Evolutionary conservation across 176 grass and related monocot species (phyloP).

Genomic region (Poa pratensis): DNA sequence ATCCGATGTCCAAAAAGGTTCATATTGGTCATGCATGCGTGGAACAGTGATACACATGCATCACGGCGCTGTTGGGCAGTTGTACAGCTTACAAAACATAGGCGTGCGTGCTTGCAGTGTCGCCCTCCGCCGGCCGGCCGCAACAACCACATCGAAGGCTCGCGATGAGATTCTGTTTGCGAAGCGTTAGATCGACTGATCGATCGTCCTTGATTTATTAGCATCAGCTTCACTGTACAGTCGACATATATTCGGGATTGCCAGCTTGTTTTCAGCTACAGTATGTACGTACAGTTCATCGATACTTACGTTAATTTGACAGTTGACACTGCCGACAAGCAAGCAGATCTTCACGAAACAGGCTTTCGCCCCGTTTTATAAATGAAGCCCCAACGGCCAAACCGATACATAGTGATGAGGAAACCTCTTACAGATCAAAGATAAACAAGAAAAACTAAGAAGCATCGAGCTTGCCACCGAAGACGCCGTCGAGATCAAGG

Average conservation of each 20-base stretch:
- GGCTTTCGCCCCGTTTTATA: too few species aligned
- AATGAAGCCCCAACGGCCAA: too few species aligned
- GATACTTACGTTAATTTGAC: background rate
- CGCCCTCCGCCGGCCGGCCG: background rate
- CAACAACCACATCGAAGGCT: background rate
- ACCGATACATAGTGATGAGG: too few species aligned
- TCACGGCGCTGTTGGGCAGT: background rate
- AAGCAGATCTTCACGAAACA: background rate
- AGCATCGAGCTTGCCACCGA: too few species aligned
- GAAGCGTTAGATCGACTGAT: background rate
- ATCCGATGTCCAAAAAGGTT: background rate
- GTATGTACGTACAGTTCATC: background rate
- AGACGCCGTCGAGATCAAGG: too few species aligned
- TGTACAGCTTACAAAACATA: background rate
- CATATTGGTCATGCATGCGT: background rate
- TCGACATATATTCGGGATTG: background rate
- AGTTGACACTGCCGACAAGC: background rate
- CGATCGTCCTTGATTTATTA: background rate
- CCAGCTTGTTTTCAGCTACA: background rate
- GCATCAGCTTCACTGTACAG: background rate
- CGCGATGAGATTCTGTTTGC: background rate
- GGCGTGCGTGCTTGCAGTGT: background rate
- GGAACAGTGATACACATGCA: slow-evolving; percentile 1
- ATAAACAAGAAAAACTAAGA: too few species aligned
- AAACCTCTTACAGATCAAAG: too few species aligned